A percentile compares a stretch with the other conserved stretches of the same genome.
Evolutionary conservation across 768 basidiomycete genomes (phyloP).

Genomic region (Trametes maxima): DNA sequence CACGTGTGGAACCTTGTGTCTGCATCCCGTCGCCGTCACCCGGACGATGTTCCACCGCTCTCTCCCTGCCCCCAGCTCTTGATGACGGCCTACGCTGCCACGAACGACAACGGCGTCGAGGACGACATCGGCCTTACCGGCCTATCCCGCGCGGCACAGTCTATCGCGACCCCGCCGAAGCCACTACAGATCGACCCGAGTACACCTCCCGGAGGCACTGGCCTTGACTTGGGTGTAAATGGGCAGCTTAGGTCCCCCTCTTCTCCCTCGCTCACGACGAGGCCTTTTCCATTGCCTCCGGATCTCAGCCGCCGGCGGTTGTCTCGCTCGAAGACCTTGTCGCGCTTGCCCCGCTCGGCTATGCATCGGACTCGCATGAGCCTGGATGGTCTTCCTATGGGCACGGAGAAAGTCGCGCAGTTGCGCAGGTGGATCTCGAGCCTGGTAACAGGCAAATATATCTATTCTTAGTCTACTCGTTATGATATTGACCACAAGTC

Average conservation of each 20-base stretch:
- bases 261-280: conserved; percentile 30
- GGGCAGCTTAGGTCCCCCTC: conserved; percentile 38
- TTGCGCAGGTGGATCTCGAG: conserved; percentile 71
- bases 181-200: conserved; percentile 3
- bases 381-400: conserved; percentile 46
- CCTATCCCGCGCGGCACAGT: conserved; percentile 21
- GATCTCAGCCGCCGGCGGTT: conserved; percentile 30
- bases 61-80: not conserved
- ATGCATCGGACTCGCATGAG: conserved; percentile 28
- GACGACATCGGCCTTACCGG: conserved; percentile 32
- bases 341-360: conserved; percentile 38
- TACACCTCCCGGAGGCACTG: not conserved
- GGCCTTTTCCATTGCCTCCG: conserved; percentile 2
- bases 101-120: conserved; percentile 25
- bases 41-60: not conserved
- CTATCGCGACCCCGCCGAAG: conserved; percentile 9
- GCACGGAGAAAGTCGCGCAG: conserved; percentile 46
- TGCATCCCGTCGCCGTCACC: not conserved
- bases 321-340: conserved; percentile 50
- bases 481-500: conserved; percentile 11
- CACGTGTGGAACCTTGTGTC: conserved; percentile 1
- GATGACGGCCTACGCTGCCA: conserved; percentile 1
- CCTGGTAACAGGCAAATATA: conserved; percentile 60
- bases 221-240: not conserved
- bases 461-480: not conserved